These are phyloP conservation scores for Fonsecaea nubica DNA, from an alignment of 2,329 filamentous ascomycete genomes.

Conservation along the genomic window DNA sequence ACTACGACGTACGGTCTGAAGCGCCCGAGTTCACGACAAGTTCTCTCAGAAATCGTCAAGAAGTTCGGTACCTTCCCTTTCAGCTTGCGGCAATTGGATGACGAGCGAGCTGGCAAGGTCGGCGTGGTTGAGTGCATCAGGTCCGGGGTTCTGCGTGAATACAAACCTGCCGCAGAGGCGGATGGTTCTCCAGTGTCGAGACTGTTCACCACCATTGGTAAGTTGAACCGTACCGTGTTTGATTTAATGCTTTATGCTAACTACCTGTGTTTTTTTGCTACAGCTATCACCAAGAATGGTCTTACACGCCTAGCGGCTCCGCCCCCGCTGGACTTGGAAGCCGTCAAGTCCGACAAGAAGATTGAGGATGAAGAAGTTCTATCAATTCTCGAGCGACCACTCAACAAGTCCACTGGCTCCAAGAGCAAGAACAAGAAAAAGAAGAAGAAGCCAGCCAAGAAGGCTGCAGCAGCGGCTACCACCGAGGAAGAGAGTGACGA, in stretches of 20 bases:
- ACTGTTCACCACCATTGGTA: conserved; percentile 90
- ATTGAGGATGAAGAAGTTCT: conserved; percentile 95
- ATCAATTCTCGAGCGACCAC: conserved; percentile 88
- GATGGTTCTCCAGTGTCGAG: conserved; percentile 84
- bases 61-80: conserved; percentile 98
- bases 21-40: conserved; percentile 89
- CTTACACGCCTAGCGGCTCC: conserved; percentile 83
- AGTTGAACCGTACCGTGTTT: conserved; percentile 49
- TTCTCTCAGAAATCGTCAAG: conserved; percentile 92
- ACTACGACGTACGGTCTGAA: conserved; percentile 91
- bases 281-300: conserved; percentile 97
- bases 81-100: conserved; percentile 93
- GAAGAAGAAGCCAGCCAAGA: conserved; percentile 73
- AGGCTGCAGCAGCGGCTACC: conserved; percentile 47
- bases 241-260: conserved; percentile 7
- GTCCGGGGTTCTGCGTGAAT: conserved; percentile 88
- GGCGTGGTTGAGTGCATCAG: conserved; percentile 96
- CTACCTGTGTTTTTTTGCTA: background rate
- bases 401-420: conserved; percentile 66
- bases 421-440: conserved; percentile 92
- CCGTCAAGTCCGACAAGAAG: conserved; percentile 96
- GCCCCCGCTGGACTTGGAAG: conserved; percentile 75
- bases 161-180: conserved; percentile 94
- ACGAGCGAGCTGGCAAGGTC: conserved; percentile 93
- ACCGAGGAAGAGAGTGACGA: conserved; percentile 49